Percentiles rank a stretch among this genome's conserved stretches.
Evolutionary conservation across 495 filamentous ascomycete species (phyloP).

Genomic region (Echria macrotheca): DNA sequence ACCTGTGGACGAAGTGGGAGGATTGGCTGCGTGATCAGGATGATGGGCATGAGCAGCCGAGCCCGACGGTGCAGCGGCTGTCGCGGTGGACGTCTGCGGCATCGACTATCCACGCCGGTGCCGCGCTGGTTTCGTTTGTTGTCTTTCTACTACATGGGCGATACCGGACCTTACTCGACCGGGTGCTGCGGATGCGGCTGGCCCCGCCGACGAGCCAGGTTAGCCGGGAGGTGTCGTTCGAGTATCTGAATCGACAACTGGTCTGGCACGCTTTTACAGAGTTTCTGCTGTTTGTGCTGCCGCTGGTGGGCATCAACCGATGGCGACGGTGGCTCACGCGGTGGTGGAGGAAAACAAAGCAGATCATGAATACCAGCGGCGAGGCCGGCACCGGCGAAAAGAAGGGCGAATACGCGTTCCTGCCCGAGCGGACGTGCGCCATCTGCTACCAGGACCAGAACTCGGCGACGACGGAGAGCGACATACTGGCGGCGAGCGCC

Average conservation of each 20-base stretch:
- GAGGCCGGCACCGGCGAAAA: conserved; percentile 43
- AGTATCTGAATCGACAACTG: conserved; percentile 94
- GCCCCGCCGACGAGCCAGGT: conserved; percentile 76
- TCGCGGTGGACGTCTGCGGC: conserved; percentile 62
- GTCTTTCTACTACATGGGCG: conserved; percentile 84
- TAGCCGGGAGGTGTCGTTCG: conserved; percentile 86
- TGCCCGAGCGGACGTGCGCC: conserved; percentile 93
- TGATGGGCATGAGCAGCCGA: conserved; percentile 58
- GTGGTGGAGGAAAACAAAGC: conserved; percentile 71
- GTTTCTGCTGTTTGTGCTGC: conserved; percentile 91
- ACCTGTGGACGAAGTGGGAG: conserved; percentile 87
- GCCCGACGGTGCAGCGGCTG: conserved; percentile 49
- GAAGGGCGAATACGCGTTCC: conserved; percentile 73
- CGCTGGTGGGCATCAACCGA: conserved; percentile 84
- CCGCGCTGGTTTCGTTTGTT: conserved; percentile 78
- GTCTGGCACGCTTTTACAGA: conserved; percentile 99
- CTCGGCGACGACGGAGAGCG: conserved; percentile 60
- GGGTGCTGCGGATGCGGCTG: conserved; percentile 78
- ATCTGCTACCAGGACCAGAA: conserved; percentile 96
- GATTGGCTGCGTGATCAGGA: conserved; percentile 72
- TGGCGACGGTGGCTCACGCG: conserved; percentile 88
- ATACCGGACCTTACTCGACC: conserved; percentile 87
- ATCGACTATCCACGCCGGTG: conserved; percentile 69
- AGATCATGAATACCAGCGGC: conserved; percentile 46
- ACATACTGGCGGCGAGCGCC: conserved; percentile 58